Conservation (phyloP, 192 early-diverging fungal species). For the Endogone sp. region DNA sequence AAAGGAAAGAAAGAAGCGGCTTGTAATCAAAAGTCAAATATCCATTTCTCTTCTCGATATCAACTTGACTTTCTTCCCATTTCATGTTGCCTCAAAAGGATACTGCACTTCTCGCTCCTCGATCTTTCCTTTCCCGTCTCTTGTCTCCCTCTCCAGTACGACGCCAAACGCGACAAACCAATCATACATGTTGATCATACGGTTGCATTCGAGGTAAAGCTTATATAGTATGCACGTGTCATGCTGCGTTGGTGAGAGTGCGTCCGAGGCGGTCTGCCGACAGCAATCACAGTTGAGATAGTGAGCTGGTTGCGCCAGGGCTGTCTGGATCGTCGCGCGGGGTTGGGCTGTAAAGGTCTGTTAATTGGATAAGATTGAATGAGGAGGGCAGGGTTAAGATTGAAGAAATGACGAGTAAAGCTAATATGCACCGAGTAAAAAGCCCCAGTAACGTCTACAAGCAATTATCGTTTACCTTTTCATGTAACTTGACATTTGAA, state of each 20-base stretch:
- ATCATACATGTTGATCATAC: slow-evolving; percentile 93
- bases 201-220: slow-evolving; percentile 87
- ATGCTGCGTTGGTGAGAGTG: slow-evolving; percentile 60
- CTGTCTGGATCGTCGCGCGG: slow-evolving; percentile 80
- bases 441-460: too few relatives aligned
- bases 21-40: too few relatives aligned
- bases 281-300: slow-evolving; percentile 89
- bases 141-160: slow-evolving; percentile 63
- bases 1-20: too few relatives aligned
- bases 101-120: slow-evolving; percentile 61
- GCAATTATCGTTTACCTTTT: too few relatives aligned
- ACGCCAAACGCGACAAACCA: slow-evolving; percentile 83
- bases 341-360: slow-evolving; percentile 82
- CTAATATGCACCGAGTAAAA: too few relatives aligned
- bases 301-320: slow-evolving; percentile 67
- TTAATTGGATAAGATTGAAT: neutral
- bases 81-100: slow-evolving; percentile 9
- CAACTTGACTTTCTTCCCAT: neutral
- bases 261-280: slow-evolving; percentile 12
- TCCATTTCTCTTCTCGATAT: too few relatives aligned
- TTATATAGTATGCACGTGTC: slow-evolving; percentile 90
- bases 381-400: too few relatives aligned
- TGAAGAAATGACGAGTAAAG: too few relatives aligned
- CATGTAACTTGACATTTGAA: slow-evolving; percentile 59
- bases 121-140: slow-evolving; percentile 13